Evolutionary conservation across 202 grass and related monocot species (phyloP).

Genomic region (Carex arenaria): DNA sequence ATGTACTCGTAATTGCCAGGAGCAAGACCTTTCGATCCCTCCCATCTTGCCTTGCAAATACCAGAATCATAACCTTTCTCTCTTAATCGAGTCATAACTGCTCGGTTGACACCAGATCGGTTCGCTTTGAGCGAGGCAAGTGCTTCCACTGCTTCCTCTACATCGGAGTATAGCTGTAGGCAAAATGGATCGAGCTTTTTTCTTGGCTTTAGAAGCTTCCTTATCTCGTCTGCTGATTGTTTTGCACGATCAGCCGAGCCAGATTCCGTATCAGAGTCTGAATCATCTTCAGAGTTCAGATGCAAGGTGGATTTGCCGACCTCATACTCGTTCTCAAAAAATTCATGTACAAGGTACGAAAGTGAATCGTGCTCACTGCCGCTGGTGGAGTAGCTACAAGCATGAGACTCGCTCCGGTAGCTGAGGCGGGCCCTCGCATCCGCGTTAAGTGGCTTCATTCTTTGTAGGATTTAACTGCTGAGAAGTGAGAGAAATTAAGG

Average conservation of each 20-base stretch:
- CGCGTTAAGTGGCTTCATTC: neutral
- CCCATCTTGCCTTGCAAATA: constrained; percentile 42
- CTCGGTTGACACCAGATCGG: constrained; percentile 25
- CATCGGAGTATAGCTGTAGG: constrained; percentile 15
- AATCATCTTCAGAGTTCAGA: neutral
- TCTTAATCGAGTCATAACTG: constrained; percentile 32
- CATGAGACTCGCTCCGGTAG: neutral
- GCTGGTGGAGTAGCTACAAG: constrained; percentile 20
- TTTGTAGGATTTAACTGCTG: neutral
- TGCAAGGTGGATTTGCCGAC: neutral
- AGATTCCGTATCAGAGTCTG: neutral
- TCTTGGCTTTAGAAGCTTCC: constrained; percentile 16
- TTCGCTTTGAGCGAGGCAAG: neutral
- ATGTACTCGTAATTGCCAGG: constrained; percentile 43
- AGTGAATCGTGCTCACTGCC: constrained; percentile 19
- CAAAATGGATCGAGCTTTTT: neutral
- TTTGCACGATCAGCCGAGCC: constrained; percentile 2
- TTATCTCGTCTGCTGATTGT: constrained; percentile 20
- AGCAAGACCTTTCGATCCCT: constrained; percentile 21
- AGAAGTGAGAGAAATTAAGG: neutral
- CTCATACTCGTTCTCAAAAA: constrained; percentile 11
- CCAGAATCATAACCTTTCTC: constrained; percentile 37
- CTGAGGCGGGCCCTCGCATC: constrained; percentile 5
- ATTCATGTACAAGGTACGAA: constrained; percentile 18
- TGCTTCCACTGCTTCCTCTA: constrained; percentile 11